Base-by-base conservation (phyloP, 2,329 filamentous ascomycete species). In the Colletotrichum simmondsii region DNA sequence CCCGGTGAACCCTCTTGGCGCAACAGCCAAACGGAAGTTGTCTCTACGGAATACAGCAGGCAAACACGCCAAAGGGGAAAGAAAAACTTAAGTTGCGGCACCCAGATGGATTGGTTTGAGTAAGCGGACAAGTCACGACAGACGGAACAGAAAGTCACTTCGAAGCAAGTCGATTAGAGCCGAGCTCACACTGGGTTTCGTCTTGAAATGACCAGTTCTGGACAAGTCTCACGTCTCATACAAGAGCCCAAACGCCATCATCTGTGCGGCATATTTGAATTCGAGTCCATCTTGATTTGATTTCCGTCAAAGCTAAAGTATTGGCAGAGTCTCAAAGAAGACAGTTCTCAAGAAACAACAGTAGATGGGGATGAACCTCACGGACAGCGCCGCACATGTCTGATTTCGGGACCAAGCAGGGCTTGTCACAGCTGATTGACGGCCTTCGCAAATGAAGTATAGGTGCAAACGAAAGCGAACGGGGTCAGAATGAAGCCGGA, bases 141-240 rank as follows among this genome's bases (percentile, higher is more conserved):
- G 35, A 24, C 53, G 28, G 32, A 60, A 54, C 28, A 7, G 11
- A 37, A 11, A 59, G 66, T 30, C 49, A 37, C 35, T 26, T 32
- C 64, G 57, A 60, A 56, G 65, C 42, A 49, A 7, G 19, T 49
- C 19, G 19, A 22, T 19, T 49, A 37, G 32, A 53, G 65, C 67
- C 56, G 66, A 56, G 37, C 70, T 35, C 28, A 26, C 52, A 54
- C 60, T 42, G 16, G 49, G 59, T 73, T 62, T 30, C 61, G 70
- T 72, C 59, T 30, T 35, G 53, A 70, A 52, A 56, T 42, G 70
- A 42, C 54, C 65, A 69, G 59, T 71, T 65, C 54, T 63, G 56
- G 49, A 61, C 60, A 46, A 71, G 60, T 65, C 66, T 73, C 71
- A 65, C 46, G 71, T 73, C 71, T 73, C 71, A 73, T 37, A 73